phyloP scores from a whole-genome alignment of 495 filamentous ascomycete genomes.

The Penicillium maclennaniae region DNA sequence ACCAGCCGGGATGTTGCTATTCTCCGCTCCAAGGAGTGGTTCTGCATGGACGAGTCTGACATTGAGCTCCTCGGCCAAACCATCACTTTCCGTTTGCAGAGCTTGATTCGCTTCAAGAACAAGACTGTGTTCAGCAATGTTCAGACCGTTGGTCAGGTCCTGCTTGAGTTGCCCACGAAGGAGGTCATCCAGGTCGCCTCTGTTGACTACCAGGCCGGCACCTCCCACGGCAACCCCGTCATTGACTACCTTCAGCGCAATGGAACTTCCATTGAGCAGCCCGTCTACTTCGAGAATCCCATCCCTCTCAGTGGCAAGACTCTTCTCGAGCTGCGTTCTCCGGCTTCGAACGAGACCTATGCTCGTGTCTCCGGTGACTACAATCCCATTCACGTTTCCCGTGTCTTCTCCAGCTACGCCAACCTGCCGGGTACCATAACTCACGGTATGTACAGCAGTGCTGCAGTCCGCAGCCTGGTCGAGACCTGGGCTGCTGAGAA shows the following conservation, averaged over 20 bases:
- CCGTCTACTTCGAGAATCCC: slow-evolving; percentile 93
- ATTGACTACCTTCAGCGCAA: slow-evolving; percentile 93
- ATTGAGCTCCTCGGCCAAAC: slow-evolving; percentile 86
- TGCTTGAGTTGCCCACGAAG: slow-evolving; percentile 94
- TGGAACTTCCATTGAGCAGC: slow-evolving; percentile 91
- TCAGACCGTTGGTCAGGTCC: slow-evolving; percentile 86
- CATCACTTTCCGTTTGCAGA: slow-evolving; percentile 92
- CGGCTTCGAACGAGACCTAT: slow-evolving; percentile 97
- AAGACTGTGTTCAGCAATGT: slow-evolving; percentile 88
- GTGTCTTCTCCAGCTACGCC: slow-evolving; percentile 92
- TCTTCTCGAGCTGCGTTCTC: slow-evolving; percentile 78
- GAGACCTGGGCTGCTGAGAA: slow-evolving; percentile 99
- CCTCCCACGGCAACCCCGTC: slow-evolving; percentile 92
- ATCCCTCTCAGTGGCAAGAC: slow-evolving; percentile 94
- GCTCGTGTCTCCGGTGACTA: slow-evolving; percentile 96
- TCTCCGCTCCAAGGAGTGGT: slow-evolving; percentile 95
- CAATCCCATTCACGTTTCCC: slow-evolving; percentile 98
- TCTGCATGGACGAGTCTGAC: slow-evolving; percentile 74
- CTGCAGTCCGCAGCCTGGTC: slow-evolving; percentile 93
- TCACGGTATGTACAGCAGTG: slow-evolving; percentile 98
- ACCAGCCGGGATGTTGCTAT: slow-evolving; percentile 90
- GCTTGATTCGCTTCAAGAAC: slow-evolving; percentile 90
- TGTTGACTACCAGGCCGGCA: slow-evolving; percentile 86
- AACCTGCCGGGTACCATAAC: slow-evolving; percentile 95
- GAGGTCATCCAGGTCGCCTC: slow-evolving; percentile 94